phyloP scores from a whole-genome alignment of 345 rosid species.

The Anastatica hierochuntica region DNA sequence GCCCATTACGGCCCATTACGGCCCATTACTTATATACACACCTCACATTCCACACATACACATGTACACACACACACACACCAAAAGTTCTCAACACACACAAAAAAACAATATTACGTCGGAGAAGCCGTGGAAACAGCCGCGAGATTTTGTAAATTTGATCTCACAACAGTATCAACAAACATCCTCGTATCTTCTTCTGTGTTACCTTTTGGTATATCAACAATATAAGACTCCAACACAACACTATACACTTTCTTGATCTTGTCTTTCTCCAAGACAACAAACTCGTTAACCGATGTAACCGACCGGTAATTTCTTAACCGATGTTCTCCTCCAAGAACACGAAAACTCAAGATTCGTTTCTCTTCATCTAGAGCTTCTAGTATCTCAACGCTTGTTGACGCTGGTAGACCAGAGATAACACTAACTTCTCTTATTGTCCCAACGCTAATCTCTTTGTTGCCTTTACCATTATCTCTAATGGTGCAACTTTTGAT shows the following conservation, averaged over 20 bases:
- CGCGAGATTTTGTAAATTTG: conserved; percentile 24
- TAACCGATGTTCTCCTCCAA: conserved; percentile 29
- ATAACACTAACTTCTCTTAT: conserved; percentile 22
- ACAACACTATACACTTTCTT: conserved; percentile 17
- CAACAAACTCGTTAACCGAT: conserved; percentile 20
- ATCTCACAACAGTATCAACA: conserved; percentile 23
- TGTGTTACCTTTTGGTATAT: conserved; percentile 27
- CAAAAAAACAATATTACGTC: not conserved
- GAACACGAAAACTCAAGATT: conserved; percentile 21
- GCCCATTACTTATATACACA: not conserved
- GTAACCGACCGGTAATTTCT: conserved; percentile 28
- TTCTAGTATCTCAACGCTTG: conserved; percentile 26
- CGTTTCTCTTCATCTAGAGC: conserved; percentile 17
- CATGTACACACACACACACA: too few relatives aligned
- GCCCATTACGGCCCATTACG: conserved; percentile 10
- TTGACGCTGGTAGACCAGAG: conserved; percentile 26
- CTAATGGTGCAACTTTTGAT: conserved; percentile 23
- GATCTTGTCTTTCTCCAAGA: conserved; percentile 5
- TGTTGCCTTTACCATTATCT: not conserved
- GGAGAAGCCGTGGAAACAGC: conserved; percentile 17
- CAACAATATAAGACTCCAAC: conserved; percentile 26
- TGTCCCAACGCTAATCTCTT: conserved; percentile 19
- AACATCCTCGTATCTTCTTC: conserved; percentile 29
- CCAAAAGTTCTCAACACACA: conserved; percentile 2
- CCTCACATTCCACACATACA: conserved; percentile 13